A percentile compares a stretch with the other conserved stretches of the same genome.
Conservation (phyloP, 2,329 filamentous ascomycete genomes). For the Thermothelomyces thermophilus region DNA sequence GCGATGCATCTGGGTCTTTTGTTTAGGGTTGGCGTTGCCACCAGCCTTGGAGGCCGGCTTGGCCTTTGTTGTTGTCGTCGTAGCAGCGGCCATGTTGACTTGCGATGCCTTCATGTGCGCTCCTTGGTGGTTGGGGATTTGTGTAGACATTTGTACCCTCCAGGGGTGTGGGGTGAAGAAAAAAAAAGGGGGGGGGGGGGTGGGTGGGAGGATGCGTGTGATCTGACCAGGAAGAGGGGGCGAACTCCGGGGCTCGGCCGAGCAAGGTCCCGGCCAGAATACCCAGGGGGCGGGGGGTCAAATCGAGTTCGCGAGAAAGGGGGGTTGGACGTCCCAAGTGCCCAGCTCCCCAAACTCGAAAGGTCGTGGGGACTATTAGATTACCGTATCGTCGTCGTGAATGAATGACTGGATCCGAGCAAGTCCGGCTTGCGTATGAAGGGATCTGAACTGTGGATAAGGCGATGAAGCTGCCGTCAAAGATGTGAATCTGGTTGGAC, state of each 20-base stretch:
- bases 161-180: slow-evolving; percentile 24
- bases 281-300: slow-evolving; percentile 28
- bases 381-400: slow-evolving; percentile 27
- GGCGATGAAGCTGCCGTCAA: slow-evolving; percentile 16
- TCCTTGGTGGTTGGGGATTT: slow-evolving; percentile 54
- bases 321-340: slow-evolving; percentile 23
- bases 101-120: slow-evolving; percentile 43
- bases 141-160: slow-evolving; percentile 59
- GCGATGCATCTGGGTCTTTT: slow-evolving; percentile 82
- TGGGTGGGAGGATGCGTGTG: slow-evolving; percentile 18
- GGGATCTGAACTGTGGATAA: slow-evolving; percentile 26
- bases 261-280: slow-evolving; percentile 33
- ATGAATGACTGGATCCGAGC: slow-evolving; percentile 49
- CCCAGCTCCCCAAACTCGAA: slow-evolving; percentile 29
- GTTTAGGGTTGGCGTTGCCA: slow-evolving; percentile 50
- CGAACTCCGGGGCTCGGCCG: slow-evolving; percentile 30
- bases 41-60: slow-evolving; percentile 50
- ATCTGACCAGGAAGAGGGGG: background rate
- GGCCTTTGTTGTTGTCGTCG: slow-evolving; percentile 42
- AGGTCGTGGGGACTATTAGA: slow-evolving; percentile 23
- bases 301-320: slow-evolving; percentile 4
- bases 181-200: slow-evolving; percentile 8
- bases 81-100: slow-evolving; percentile 55
- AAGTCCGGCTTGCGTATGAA: slow-evolving; percentile 54
- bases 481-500: slow-evolving; percentile 24